Conservation (phyloP, 1,284 basidiomycete genomes). For the Mycena citricolor region DNA sequence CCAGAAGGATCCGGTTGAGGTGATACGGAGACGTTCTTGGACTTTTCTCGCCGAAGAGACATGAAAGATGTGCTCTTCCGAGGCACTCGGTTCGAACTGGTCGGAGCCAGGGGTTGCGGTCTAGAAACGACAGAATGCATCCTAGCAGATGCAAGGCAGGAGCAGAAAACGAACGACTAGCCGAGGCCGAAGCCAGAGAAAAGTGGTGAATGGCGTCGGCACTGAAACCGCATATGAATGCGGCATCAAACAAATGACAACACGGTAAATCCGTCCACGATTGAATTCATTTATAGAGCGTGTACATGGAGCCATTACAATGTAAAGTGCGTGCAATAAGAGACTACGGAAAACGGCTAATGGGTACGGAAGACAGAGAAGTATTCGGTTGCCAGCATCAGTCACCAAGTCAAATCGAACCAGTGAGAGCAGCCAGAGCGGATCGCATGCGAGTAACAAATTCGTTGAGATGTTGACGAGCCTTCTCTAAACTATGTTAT, state of each 20-base stretch:
- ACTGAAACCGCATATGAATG: background rate
- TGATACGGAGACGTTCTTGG: conserved; percentile 32
- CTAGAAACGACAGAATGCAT: conserved; percentile 18
- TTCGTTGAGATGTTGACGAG: conserved; percentile 25
- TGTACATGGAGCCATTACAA: background rate
- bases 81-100: conserved; percentile 40
- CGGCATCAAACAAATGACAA: too few relatives aligned
- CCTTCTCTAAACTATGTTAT: conserved; percentile 28
- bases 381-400: background rate
- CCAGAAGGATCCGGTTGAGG: conserved; percentile 26
- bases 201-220: background rate
- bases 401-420: background rate
- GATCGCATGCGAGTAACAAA: conserved; percentile 26
- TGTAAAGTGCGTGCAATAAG: background rate
- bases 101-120: conserved; percentile 31
- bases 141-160: background rate
- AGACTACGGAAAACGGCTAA: background rate
- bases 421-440: conserved; percentile 25
- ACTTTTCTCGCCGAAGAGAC: conserved; percentile 55
- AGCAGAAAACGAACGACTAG: conserved; percentile 4
- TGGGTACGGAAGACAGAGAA: background rate
- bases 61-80: conserved; percentile 55
- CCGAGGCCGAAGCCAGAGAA: conserved; percentile 6
- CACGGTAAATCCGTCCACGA: too few relatives aligned
- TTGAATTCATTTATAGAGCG: too few relatives aligned